Evolutionary conservation across 371 early-diverging fungal species (phyloP), one percentile per base, ranked within the genome.

Genomic region (Lichtheimia ramosa): DNA sequence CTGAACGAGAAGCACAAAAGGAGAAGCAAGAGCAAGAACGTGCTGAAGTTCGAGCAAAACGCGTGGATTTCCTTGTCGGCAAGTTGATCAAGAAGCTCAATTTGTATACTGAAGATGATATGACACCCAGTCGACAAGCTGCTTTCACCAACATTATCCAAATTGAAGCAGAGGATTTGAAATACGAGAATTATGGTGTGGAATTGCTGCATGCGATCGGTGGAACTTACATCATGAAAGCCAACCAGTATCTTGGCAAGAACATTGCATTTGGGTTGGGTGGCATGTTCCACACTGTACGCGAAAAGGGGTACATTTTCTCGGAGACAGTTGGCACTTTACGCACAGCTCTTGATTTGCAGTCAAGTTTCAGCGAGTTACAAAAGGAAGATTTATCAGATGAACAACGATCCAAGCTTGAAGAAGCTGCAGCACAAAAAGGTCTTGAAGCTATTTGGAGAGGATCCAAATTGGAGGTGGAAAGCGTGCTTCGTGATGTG

Each of bases 191-290:
- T 28, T 94, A 94, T 66, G 98, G 98, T 24, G 87, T 92, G 2
- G 96, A 96, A 69, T 74, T 98, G 18, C 74, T 98, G 52, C 92
- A 96, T 70, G 89, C 93, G 2, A 89, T 97, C 61, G 98, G 98
- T 23, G 89, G 87, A 70, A 92, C 92, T 0, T 98, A 98, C 70
- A 73, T 76, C 40, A 75, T 88, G 55, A 95, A 95, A 70, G 93
- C 94, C 16, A 86, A 85, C 50, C 93, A 96, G 65, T 90, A 88
- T 65, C 74, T 89, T 48, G 92, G 83, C 51, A 84, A 82, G 56
- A 77, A 79, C 20, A 84, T 88, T 51, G 83, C 86, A 39, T 81
- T 92, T 64, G 92, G 93, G 24, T 65, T 92, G 58, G 88, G 89
- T 28, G 74, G 87, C 42, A 82, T 88, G 78, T 84, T 77, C 69